These are phyloP conservation scores for Daldinia sp. DNA, from an alignment of 2,329 filamentous ascomycete species.

Conservation along the genomic window DNA sequence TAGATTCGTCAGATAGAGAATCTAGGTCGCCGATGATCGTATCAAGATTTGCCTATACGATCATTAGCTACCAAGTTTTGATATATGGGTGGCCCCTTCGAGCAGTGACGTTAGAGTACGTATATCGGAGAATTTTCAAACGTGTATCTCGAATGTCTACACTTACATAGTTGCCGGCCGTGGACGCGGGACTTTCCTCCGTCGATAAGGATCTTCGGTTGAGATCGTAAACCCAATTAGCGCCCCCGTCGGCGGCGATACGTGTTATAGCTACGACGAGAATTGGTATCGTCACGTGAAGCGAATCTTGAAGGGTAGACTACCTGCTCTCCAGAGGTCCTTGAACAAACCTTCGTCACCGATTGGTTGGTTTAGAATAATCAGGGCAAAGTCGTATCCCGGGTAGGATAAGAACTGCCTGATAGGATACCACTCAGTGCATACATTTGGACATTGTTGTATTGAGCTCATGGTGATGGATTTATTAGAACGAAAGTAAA, in stretches of 20 bases:
- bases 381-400: slow-evolving; percentile 55
- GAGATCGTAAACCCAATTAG: slow-evolving; percentile 73
- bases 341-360: slow-evolving; percentile 39
- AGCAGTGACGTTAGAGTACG: too few relatives aligned
- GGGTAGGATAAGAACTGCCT: slow-evolving; percentile 40
- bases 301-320: background rate
- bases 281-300: slow-evolving; percentile 33
- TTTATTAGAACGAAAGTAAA: background rate
- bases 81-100: background rate
- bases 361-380: slow-evolving; percentile 70
- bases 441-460: background rate
- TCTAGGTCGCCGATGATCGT: slow-evolving; percentile 91
- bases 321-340: slow-evolving; percentile 45
- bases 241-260: slow-evolving; percentile 90
- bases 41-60: slow-evolving; percentile 64
- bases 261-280: slow-evolving; percentile 63
- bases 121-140: background rate
- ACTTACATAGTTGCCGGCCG: slow-evolving; percentile 22
- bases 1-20: slow-evolving; percentile 72
- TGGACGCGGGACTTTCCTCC: background rate
- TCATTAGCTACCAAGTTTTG: slow-evolving; percentile 3
- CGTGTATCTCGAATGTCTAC: background rate
- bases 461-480: slow-evolving; percentile 18
- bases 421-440: slow-evolving; percentile 49
- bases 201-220: slow-evolving; percentile 22